Base-by-base conservation (phyloP, 2,329 filamentous ascomycete species). In the Aspergillus uvarum region DNA sequence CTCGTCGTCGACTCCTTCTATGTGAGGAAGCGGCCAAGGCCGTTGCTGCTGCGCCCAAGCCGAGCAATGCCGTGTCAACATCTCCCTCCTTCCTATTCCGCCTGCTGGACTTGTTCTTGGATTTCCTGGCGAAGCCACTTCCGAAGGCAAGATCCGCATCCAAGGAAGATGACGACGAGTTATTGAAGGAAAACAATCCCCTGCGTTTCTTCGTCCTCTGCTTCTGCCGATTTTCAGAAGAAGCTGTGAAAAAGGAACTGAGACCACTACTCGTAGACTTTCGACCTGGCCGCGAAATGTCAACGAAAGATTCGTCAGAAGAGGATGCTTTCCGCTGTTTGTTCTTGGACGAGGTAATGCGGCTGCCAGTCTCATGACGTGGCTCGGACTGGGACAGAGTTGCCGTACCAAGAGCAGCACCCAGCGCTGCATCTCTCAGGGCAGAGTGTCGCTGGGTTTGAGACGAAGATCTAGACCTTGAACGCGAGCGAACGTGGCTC, bases 81-180 rank as follows among this genome's bases (percentile, higher is more conserved):
- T 78, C 72, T 35, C 67, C 60, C 6, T 72, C 67, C 48, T 65
- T 58, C 58, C 68, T 72, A 59, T 61, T 70, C 44, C 54, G 65
- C 58, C 66, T 69, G 22, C 66, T 70, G 52, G 76, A 74, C 62
- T 80, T 81, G 51, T 66, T 69, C 14, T 68, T 59, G 14, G 68
- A 62, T 47, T 73, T 74, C 38, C 71, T 74, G 2, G 76, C 60
- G 38, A 74, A 88, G 16, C 86, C 87, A 57, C 77, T 81, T 10
- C 88, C 87, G 70, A 89, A 90, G 10, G 87, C 87, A 61, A 90
- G 76, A 69, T 91, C 88, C 21, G 83, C 85, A 72, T 89, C 86
- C 57, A 89, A 80, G 0, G 87, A 89, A 0, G 87, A 89, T 2
- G 85, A 88, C 1, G 87, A 90, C 2, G 84, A 87, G 67, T 87